These are phyloP conservation scores for Termitomyces sp. DNA, from an alignment of 768 basidiomycete species.

Conservation along the genomic window DNA sequence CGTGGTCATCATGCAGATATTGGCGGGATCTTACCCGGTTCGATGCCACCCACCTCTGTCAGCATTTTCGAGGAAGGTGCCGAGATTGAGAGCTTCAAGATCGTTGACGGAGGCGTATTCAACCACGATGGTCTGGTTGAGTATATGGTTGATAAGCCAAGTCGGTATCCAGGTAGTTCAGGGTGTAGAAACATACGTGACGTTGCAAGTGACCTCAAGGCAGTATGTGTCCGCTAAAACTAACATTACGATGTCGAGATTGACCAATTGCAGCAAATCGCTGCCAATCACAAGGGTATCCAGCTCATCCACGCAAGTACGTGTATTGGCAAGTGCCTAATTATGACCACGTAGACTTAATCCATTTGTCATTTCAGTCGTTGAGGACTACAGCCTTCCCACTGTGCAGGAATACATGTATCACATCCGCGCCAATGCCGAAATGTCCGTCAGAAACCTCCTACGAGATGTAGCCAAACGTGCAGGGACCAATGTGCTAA, in stretches of 20 bases:
- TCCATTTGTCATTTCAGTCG: conserved; percentile 41
- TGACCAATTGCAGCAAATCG: conserved; percentile 65
- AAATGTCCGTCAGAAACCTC: conserved; percentile 78
- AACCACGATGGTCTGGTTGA: conserved; percentile 70
- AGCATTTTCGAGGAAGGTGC: conserved; percentile 95
- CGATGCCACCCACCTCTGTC: conserved; percentile 92
- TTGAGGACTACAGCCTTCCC: conserved; percentile 78
- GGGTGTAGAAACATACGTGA: conserved; percentile 85
- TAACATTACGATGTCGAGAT: neutral
- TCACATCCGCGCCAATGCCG: conserved; percentile 86
- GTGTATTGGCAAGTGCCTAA: conserved; percentile 14
- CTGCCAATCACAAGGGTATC: conserved; percentile 90
- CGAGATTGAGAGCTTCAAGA: conserved; percentile 85
- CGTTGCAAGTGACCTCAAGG: conserved; percentile 90
- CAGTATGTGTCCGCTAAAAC: conserved; percentile 41
- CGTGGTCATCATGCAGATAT: conserved; percentile 94
- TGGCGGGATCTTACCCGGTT: conserved; percentile 87
- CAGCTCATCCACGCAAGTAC: conserved; percentile 77
- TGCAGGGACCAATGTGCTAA: conserved; percentile 57
- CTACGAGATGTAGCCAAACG: conserved; percentile 70
- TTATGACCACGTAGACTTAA: conserved; percentile 1
- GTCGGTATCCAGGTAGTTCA: conserved; percentile 77
- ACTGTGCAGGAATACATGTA: conserved; percentile 94
- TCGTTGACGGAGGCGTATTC: conserved; percentile 80
- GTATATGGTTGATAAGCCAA: conserved; percentile 79